Percentiles rank a stretch among this genome's conserved stretches.
Conservation (phyloP, 495 filamentous ascomycete species). For the Xanthoparmelia taractica region DNA sequence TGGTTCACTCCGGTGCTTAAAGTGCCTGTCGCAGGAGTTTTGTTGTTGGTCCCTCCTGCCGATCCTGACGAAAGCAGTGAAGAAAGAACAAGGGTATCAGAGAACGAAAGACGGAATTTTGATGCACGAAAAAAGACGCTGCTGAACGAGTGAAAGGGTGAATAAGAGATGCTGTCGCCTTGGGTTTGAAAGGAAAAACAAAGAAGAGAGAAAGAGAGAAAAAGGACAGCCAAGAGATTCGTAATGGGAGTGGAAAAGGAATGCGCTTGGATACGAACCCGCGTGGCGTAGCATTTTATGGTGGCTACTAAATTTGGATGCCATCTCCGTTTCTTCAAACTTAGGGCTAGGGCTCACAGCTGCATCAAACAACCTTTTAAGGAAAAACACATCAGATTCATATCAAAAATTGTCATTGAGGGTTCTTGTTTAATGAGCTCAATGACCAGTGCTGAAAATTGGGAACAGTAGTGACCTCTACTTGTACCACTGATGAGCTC, state of each 20-base stretch:
- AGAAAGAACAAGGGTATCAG: conserved; percentile 8
- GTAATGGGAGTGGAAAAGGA: not conserved
- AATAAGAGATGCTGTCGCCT: conserved; percentile 16
- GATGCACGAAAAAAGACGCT: not conserved
- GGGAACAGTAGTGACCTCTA: not conserved
- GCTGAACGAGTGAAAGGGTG: conserved; percentile 13
- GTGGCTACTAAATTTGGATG: conserved; percentile 9
- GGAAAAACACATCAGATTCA: no score
- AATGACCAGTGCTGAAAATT: no score
- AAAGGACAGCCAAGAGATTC: conserved; percentile 1
- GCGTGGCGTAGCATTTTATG: not conserved
- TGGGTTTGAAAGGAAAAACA: conserved; percentile 5
- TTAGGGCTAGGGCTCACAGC: no score
- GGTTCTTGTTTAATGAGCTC: no score
- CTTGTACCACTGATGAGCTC: no score
- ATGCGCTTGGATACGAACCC: conserved; percentile 14
- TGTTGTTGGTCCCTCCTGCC: conserved; percentile 16
- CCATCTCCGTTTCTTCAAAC: not conserved
- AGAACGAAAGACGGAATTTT: conserved; percentile 11
- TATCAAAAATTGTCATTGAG: no score
- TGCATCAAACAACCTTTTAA: no score
- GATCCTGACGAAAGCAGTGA: conserved; percentile 12
- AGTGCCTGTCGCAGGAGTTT: conserved; percentile 2
- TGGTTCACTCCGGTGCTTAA: not conserved
- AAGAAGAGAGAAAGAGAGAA: not conserved